Evolutionary conservation across 352 stramenopile genomes (phyloP).

Genomic region (Phytopythium chamaehyphon): DNA sequence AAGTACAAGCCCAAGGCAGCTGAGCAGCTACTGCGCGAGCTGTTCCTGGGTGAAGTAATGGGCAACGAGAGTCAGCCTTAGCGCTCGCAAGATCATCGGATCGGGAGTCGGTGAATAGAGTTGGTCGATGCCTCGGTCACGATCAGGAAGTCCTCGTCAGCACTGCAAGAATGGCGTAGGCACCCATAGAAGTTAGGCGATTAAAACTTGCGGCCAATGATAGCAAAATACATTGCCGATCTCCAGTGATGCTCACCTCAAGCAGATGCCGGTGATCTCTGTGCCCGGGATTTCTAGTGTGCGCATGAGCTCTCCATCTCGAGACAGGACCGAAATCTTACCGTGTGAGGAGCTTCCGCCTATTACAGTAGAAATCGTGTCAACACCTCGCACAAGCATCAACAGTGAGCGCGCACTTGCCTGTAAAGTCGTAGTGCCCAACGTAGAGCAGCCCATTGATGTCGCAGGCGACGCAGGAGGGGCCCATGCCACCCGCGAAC

Average conservation of each 20-base stretch:
- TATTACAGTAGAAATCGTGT: constrained; percentile 7
- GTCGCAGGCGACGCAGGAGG: constrained; percentile 70
- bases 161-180: constrained; percentile 18
- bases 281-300: constrained; percentile 52
- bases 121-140: constrained; percentile 80
- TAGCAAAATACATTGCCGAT: constrained; percentile 3
- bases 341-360: constrained; percentile 30
- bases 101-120: constrained; percentile 45
- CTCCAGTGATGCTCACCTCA: constrained; percentile 35
- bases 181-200: not conserved
- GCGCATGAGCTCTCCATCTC: constrained; percentile 37
- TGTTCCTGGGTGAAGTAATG: constrained; percentile 60
- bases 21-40: constrained; percentile 75
- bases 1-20: constrained; percentile 85
- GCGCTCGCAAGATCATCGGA: constrained; percentile 18
- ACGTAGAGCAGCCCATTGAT: constrained; percentile 63
- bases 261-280: constrained; percentile 74
- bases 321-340: constrained; percentile 65
- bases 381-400: not conserved
- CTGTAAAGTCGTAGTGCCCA: constrained; percentile 81
- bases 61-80: constrained; percentile 5
- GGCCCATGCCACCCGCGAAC: constrained; percentile 75
- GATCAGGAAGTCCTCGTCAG: constrained; percentile 50
- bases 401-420: constrained; percentile 11
- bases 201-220: too few relatives aligned